Base-by-base conservation (phyloP, 768 basidiomycete genomes). In the Psilocybe tampanensis region DNA sequence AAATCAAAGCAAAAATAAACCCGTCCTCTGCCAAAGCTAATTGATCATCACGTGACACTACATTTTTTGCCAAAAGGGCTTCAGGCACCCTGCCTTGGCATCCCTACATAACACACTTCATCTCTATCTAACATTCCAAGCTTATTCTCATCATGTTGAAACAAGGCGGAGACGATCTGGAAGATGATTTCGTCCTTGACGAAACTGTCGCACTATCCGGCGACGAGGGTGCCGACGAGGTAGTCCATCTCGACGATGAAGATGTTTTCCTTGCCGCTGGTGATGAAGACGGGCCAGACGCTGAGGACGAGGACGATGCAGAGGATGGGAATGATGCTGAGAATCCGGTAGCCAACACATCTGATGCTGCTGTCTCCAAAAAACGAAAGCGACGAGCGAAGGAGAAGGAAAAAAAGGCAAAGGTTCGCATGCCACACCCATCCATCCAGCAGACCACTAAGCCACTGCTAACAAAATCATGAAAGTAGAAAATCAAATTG, bases 171-270 rank as follows among this genome's bases (percentile, higher is more conserved):
- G 90, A 95, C 76, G 92, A 92, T 76, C 79, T 95, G 18, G 90
- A 90, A 47, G 93, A 94, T 69, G 89, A 93, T 61, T 92, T 89
- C 66, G 76, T 89, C 49, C 80, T 80, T 29, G 87, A 94, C 59
- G 86, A 88, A 43, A 74, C 83, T 13, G 81, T 90, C 0, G 86
- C 85, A 0, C 72, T 82, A 13, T 88, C 86, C 0, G 87, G 78
- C 11, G 86, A 84, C 44, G 89, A 89, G 59, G 83, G 58, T 79
- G 3, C 50, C 17, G 61, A 57, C 32, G 36, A 47, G 21, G 36
- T 59, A 22, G 56, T 65, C 15, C 64, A 57, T 15, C 48, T 70
- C 24, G 72, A 69, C 9, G 66, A 70, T 26, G 66, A 73, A 42
- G 74, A 74, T 29, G 64, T 74, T 41, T 76, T 68, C 48, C 69